Conservation (phyloP, 306 rosid species). For the Fagus sylvatica region DNA sequence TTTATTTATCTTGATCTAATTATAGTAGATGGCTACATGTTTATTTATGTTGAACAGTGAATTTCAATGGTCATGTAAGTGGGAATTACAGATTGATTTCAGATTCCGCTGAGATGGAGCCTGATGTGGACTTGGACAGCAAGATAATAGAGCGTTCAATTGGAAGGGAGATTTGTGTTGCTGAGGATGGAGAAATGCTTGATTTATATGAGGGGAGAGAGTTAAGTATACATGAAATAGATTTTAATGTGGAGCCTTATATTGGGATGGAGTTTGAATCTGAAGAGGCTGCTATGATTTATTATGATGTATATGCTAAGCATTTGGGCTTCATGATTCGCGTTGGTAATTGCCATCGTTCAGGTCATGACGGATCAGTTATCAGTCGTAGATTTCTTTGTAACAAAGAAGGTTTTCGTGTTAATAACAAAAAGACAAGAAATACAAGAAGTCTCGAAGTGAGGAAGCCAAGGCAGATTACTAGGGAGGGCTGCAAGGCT, state of each 20-base stretch:
- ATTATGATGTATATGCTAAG: constrained; percentile 30
- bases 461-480: constrained; percentile 11
- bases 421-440: not conserved
- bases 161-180: not conserved
- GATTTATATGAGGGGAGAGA: not conserved
- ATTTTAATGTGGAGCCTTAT: constrained; percentile 19
- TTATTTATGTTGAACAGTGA: too few species aligned
- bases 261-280: constrained; percentile 49
- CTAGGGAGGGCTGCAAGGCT: constrained; percentile 22
- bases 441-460: constrained; percentile 4
- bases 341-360: constrained; percentile 43
- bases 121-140: constrained; percentile 1
- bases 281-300: constrained; percentile 35
- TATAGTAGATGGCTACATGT: too few species aligned
- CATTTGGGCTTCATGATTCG: constrained; percentile 37
- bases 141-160: not conserved
- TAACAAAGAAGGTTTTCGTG: constrained; percentile 47
- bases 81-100: too few species aligned
- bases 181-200: constrained; percentile 5
- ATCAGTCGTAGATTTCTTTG: constrained; percentile 40
- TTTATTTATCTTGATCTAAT: too few species aligned
- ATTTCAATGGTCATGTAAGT: too few species aligned
- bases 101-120: not conserved
- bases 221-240: not conserved
- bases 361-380: constrained; percentile 34